Evolutionary conservation across 129 eudicot species (phyloP).

Genomic region (Flaveria brownii): DNA sequence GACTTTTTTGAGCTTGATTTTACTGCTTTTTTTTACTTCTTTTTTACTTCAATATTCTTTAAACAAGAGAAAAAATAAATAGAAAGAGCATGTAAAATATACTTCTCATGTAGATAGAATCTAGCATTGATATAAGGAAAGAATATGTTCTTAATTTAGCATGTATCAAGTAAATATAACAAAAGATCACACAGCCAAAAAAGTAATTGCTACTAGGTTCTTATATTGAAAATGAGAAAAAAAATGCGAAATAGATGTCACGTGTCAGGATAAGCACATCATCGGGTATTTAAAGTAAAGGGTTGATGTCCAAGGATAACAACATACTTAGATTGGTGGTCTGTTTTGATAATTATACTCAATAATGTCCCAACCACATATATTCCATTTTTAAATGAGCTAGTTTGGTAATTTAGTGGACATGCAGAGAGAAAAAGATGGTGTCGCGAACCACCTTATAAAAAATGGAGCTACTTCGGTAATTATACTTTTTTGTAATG

Average conservation of each 20-base stretch:
- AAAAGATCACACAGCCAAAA: neutral
- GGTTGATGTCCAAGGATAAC: neutral
- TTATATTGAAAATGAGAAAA: neutral
- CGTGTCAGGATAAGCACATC: neutral
- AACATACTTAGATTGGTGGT: neutral
- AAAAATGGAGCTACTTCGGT: neutral
- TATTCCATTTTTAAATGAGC: neutral
- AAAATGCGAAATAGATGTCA: neutral
- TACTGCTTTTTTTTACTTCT: neutral
- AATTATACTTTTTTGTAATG: neutral
- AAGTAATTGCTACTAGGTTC: neutral
- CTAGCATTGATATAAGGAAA: too few species aligned
- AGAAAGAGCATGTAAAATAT: too few species aligned
- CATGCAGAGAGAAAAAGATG: neutral
- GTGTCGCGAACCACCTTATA: too few species aligned
- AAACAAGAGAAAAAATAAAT: too few species aligned
- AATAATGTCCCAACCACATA: neutral
- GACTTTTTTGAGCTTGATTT: constrained; percentile 1
- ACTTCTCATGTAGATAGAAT: too few species aligned
- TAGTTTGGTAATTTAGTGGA: neutral
- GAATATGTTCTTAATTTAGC: neutral
- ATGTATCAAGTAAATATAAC: neutral
- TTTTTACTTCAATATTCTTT: too few species aligned
- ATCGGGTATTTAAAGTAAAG: neutral
- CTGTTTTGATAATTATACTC: neutral